Base-by-base conservation (phyloP, 768 basidiomycete genomes). In the Cubamyces sp. region DNA sequence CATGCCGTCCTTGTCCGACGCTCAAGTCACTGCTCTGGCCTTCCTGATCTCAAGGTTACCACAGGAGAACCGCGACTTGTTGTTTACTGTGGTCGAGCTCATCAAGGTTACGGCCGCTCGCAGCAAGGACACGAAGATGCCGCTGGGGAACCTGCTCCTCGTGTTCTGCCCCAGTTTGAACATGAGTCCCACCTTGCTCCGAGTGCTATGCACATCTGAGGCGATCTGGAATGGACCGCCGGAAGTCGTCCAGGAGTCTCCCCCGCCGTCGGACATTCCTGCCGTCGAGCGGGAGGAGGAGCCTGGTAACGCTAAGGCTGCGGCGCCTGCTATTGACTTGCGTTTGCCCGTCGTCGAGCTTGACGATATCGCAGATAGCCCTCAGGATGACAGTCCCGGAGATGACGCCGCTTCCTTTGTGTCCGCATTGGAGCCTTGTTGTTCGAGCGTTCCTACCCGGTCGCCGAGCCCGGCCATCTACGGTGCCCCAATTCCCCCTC, bases 111-210 rank as follows among this genome's bases (percentile, higher is more conserved):
- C 93, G 15, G 86, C 91, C 0, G 79, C 77, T 57, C 81, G 84
- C 64, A 81, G 81, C 68, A 82, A 81, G 65, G 84, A 86, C 68
- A 98, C 94, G 39, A 93, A 92, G 76, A 98, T 98, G 95, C 92
- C 94, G 2, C 74, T 97, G 66, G 89, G 89, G 73, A 97, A 97
- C 69, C 74, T 98, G 67, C 77, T 96, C 50, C 77, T 96, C 37
- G 89, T 96, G 52, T 87, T 98, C 71, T 94, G 91, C 64, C 96
- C 95, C 7, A 93, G 87, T 71, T 74, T 95, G 70, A 86, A 83
- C 70, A 88, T 95, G 85, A 90, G 79, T 60, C 90, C 91, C 16
- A 80, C 87, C 1, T 70, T 94, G 26, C 74, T 94, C 66, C 82
- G 88, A 64, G 82, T 87, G 30, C 73, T 94, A 3, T 91, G 91